Base-by-base conservation (phyloP, 371 early-diverging fungal species). In the Actinomortierella ambigua region DNA sequence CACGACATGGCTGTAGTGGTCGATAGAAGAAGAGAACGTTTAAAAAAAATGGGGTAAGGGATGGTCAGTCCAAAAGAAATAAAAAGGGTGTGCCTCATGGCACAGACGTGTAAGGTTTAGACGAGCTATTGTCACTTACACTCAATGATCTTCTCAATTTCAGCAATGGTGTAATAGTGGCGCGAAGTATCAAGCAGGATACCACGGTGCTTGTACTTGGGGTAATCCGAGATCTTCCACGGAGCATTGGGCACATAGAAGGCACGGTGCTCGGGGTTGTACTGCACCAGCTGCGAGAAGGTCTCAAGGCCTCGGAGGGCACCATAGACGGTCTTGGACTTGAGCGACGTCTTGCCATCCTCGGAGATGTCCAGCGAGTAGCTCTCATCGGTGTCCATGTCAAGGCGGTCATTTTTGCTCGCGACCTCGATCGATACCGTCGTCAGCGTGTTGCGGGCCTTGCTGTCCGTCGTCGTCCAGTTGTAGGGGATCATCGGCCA, bases 281-380 rank as follows among this genome's bases (percentile, higher is more conserved):
- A 60, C 42, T 79, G 67, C n/a, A 91, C 68, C 40, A 93, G 65
- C 67, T 92, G 93, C 23, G 88, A 83, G 67, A 89, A 87, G 0
- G 91, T 90, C 60, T 90, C 90, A 1, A 93, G 73, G n/a, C 88
- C 93, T 44, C 85, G 88, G 55, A 93, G 58, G 8, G 86, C 88
- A 20, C 93, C 93, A 76, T 84, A 93, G 34, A 89, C 78, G 1
- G 89, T 88, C 27, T 82, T 61, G n/a, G 92, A 83, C 54, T 64
- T 68, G n/a, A 92, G 76, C 17, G 65, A 69, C 3, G 81, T 76
- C 44, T 77, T 77, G 13, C 82, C 79, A 22, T 59, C 54, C 11
- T 75, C 62, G 40, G 80, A 81, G 7, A 90, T 79, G 9, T 73
- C 71, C 20, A 90, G 70, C 0, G 76, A 68, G 52, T 91, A 91